A percentile compares a stretch with the other conserved stretches of the same genome.
Conservation (phyloP, 768 basidiomycete species). For the Obba rivulosa region DNA sequence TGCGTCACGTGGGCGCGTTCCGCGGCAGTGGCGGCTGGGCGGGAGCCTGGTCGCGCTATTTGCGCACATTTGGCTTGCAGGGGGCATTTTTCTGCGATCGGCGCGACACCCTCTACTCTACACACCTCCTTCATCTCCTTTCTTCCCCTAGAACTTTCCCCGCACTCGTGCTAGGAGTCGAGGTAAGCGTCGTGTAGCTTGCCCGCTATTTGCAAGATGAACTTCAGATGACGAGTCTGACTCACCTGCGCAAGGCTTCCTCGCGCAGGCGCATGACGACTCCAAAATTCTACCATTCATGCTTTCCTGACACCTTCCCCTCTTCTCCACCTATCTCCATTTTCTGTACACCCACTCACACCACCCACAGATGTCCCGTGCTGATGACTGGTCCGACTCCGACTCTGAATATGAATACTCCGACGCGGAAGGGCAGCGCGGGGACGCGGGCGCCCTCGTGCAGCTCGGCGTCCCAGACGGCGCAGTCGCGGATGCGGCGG, state of each 20-base stretch:
- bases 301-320: slow-evolving; percentile 65
- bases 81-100: slow-evolving; percentile 4
- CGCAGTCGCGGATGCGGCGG: slow-evolving; percentile 45
- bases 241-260: slow-evolving; percentile 53
- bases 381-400: slow-evolving; percentile 75
- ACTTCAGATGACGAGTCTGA: slow-evolving; percentile 83
- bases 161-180: too few relatives aligned
- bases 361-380: slow-evolving; percentile 20
- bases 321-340: slow-evolving; percentile 6
- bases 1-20: neutral
- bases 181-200: too few relatives aligned
- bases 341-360: slow-evolving; percentile 12
- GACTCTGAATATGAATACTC: slow-evolving; percentile 51
- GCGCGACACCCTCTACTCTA: neutral
- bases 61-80: neutral
- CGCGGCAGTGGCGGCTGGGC: slow-evolving; percentile 1
- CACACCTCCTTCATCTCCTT: neutral
- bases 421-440: slow-evolving; percentile 38
- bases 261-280: slow-evolving; percentile 57
- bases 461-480: slow-evolving; percentile 82
- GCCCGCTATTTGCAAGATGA: slow-evolving; percentile 35
- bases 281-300: slow-evolving; percentile 80
- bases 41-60: slow-evolving; percentile 6
- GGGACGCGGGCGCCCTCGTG: slow-evolving; percentile 44
- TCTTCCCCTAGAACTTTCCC: neutral